Evolutionary conservation across 2,329 filamentous ascomycete species (phyloP), one percentile per base, ranked within the genome.

Genomic region (Cadophora gregata): DNA sequence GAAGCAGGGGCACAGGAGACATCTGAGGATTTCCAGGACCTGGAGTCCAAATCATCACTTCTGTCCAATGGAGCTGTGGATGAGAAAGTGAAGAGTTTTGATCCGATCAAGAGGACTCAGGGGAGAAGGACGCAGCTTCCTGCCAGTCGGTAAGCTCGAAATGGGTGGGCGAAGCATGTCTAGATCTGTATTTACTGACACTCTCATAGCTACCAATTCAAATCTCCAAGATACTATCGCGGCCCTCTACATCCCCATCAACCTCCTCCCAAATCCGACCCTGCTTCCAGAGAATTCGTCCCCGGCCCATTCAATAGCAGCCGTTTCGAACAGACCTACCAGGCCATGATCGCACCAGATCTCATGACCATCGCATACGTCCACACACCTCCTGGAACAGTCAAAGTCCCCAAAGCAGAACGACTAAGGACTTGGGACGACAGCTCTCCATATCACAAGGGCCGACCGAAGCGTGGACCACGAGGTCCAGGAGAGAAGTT

Each of bases 221-320:
- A 94, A 71, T 90, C 95, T 60, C 96, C 96, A 70, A 96, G 95
- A 82, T 99, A 94, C 85, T 90, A 97, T 80, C 92, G 95, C 76
- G 96, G 96, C 65, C 94, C 94, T 70, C 85, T 98, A 27, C 94
- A 98, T 78, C 96, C 96, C 60, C 89, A 97, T 75, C 93, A 97
- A 81, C 92, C 93, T 67, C 95, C 93, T n/a, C 86, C 89, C 47
- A 86, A 89, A 61, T 96, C 94, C 69, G 92, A 97, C 75, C 94
- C 94, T 0, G 86, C 90, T 31, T 97, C 96, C 67, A 91, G 96
- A 77, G 85, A 93, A 77, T 99, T 96, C 79, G 84, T 92, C 29
- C 94, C 96, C 0, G 96, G 96, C 0, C 96, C 96, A 1, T 99
- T 98, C 84, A 91, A 90, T 76, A 84, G 92, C 59, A 92, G 95